A percentile compares a stretch with the other conserved stretches of the same genome.
Conservation (phyloP, 768 basidiomycete genomes). For the Daedaleopsis nitida region DNA sequence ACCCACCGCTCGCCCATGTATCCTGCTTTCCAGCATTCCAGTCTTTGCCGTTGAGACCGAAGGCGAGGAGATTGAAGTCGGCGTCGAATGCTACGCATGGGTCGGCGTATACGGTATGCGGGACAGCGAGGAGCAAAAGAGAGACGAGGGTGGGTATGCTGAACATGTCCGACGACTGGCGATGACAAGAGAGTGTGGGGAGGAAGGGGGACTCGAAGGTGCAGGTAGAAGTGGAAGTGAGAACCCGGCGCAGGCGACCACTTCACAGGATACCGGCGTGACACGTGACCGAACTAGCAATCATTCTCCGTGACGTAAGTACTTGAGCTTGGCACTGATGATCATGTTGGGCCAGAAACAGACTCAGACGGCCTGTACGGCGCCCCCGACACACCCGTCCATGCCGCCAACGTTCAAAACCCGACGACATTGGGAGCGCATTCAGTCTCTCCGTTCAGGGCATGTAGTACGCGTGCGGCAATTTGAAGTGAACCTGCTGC, state of each 20-base stretch:
- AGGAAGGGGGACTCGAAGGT: not conserved
- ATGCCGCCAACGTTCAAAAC: too few relatives aligned
- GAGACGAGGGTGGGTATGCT: constrained; percentile 46
- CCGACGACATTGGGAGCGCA: too few relatives aligned
- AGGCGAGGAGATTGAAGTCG: constrained; percentile 82
- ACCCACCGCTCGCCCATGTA: constrained; percentile 62
- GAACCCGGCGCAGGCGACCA: too few relatives aligned
- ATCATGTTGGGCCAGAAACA: too few relatives aligned
- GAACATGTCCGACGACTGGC: constrained; percentile 34
- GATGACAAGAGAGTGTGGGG: not conserved
- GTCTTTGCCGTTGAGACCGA: constrained; percentile 83
- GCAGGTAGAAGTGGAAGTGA: not conserved
- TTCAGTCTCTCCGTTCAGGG: too few relatives aligned
- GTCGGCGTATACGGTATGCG: constrained; percentile 37
- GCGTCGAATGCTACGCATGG: constrained; percentile 81
- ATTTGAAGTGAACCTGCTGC: too few relatives aligned
- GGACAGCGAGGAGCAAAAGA: constrained; percentile 50
- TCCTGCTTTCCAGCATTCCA: constrained; percentile 75
- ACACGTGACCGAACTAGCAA: not conserved
- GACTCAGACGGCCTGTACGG: too few relatives aligned
- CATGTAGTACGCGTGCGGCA: too few relatives aligned
- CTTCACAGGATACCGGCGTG: too few relatives aligned
- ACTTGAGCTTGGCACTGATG: too few relatives aligned
- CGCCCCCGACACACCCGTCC: too few relatives aligned
- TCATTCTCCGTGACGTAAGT: not conserved